These are phyloP conservation scores for Linnemannia hyalina DNA, from an alignment of 192 early-diverging fungal species.

Conservation along the genomic window DNA sequence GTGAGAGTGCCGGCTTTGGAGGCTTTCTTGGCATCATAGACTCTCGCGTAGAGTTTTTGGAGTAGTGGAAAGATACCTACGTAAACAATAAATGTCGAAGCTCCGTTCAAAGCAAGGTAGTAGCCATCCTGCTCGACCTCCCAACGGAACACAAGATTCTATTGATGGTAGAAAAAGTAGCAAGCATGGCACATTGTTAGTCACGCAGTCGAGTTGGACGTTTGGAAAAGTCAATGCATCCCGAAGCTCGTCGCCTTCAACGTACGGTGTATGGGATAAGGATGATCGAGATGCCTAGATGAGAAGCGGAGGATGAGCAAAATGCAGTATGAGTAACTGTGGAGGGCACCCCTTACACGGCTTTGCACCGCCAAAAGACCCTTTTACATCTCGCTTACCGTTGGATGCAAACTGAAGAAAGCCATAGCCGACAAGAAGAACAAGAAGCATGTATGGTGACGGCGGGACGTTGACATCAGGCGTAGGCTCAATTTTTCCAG, in stretches of 20 bases:
- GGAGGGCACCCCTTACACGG: too few relatives aligned
- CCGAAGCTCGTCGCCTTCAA: background rate
- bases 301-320: background rate
- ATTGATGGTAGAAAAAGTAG: background rate
- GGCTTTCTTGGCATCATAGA: background rate
- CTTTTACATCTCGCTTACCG: background rate
- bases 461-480: slow-evolving; percentile 27
- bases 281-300: slow-evolving; percentile 4
- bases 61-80: slow-evolving; percentile 29
- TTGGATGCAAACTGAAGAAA: slow-evolving; percentile 15
- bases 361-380: background rate
- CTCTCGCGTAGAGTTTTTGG: slow-evolving; percentile 22
- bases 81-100: slow-evolving; percentile 29
- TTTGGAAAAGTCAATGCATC: background rate
- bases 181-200: background rate
- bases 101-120: slow-evolving; percentile 18
- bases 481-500: slow-evolving; percentile 29
- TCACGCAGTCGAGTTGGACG: background rate
- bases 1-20: background rate
- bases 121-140: background rate
- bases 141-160: slow-evolving; percentile 49
- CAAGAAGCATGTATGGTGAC: slow-evolving; percentile 24
- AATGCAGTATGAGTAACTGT: background rate
- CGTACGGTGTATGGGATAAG: slow-evolving; percentile 49
- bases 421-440: slow-evolving; percentile 25